Percentiles rank a stretch among this genome's conserved stretches.
phyloP scores from a whole-genome alignment of 2,329 filamentous ascomycete species.

The Triangularia verruculosa region DNA sequence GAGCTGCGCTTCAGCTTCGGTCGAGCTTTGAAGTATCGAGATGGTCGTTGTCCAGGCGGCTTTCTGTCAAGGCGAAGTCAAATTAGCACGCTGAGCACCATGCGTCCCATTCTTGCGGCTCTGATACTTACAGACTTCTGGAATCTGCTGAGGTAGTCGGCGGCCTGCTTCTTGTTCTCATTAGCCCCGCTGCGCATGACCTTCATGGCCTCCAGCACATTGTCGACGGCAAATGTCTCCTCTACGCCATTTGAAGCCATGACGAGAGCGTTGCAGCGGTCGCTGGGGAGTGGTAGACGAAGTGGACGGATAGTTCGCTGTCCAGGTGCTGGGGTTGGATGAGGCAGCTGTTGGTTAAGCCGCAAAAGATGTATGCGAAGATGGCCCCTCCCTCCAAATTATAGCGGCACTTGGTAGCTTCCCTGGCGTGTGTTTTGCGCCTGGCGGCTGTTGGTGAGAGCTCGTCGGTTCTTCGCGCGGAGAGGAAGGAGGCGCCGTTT shows the following conservation, averaged over 20 bases:
- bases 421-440: background rate
- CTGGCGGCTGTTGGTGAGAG: background rate
- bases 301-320: background rate
- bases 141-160: conserved; percentile 83
- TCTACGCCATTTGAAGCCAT: conserved; percentile 68
- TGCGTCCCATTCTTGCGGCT: background rate
- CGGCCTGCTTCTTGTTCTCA: conserved; percentile 82
- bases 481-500: background rate
- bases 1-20: conserved; percentile 80
- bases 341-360: background rate
- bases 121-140: conserved; percentile 83
- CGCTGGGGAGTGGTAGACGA: background rate
- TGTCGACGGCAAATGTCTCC: conserved; percentile 70
- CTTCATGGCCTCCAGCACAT: conserved; percentile 80
- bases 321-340: background rate
- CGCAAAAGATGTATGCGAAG: conserved; percentile 10
- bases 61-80: conserved; percentile 51
- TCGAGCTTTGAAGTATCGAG: conserved; percentile 77
- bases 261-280: conserved; percentile 25
- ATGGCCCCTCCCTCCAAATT: conserved; percentile 5
- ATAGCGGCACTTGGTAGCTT: background rate
- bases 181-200: conserved; percentile 87
- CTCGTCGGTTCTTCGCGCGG: background rate
- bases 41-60: conserved; percentile 90
- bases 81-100: conserved; percentile 6